Percentiles rank a stretch among this genome's conserved stretches.
Conservation (phyloP, 805 yeast species). For the Suhomyces emberorum region DNA sequence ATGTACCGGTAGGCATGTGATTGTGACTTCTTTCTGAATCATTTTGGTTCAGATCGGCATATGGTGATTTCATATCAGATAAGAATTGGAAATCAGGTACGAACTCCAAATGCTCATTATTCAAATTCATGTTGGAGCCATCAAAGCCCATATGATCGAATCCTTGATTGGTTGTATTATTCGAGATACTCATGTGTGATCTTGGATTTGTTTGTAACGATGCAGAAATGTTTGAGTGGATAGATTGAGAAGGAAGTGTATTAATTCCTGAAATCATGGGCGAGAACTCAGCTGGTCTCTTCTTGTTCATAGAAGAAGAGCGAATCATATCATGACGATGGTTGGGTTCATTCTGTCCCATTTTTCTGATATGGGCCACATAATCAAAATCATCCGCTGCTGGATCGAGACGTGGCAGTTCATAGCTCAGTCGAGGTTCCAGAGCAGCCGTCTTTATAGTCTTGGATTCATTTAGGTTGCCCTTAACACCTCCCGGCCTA, state of each 20-base stretch:
- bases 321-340: background rate
- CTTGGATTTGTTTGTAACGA: constrained; percentile 19
- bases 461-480: background rate
- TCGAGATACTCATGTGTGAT: too few species aligned
- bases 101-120: constrained; percentile 2
- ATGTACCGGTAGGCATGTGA: background rate
- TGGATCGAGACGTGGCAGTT: constrained; percentile 12
- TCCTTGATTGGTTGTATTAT: constrained; percentile 10
- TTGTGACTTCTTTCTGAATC: too few species aligned
- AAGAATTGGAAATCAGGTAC: background rate
- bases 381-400: constrained; percentile 55
- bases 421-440: too few species aligned
- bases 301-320: constrained; percentile 8
- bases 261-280: constrained; percentile 12
- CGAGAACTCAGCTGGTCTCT: constrained; percentile 22
- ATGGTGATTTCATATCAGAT: background rate
- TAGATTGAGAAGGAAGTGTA: constrained; percentile 1
- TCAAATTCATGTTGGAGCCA: constrained; percentile 30
- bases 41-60: background rate
- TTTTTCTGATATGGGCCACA: constrained; percentile 58
- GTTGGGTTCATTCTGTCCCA: constrained; percentile 41
- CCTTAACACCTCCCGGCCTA: constrained; percentile 1
- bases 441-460: too few species aligned
- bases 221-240: constrained; percentile 12
- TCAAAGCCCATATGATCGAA: constrained; percentile 50